A percentile compares a stretch with the other conserved stretches of the same genome.
Conservation (phyloP, 78 protist species). For the Chrysochromulina parva region DNA sequence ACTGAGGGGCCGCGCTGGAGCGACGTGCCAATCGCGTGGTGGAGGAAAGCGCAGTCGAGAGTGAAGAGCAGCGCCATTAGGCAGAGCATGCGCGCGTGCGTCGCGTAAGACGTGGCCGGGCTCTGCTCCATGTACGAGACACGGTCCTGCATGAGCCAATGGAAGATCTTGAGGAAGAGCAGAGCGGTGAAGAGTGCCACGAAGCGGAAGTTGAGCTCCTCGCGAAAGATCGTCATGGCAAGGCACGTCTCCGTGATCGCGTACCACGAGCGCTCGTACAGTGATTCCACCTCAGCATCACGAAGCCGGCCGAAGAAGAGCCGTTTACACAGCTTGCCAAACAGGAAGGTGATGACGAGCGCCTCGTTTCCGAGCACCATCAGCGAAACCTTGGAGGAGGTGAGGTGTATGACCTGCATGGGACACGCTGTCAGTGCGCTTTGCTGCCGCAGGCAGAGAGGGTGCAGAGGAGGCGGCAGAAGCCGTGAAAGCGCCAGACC, state of each 20-base stretch:
- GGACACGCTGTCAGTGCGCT: too few relatives aligned
- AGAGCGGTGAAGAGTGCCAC: slow-evolving; percentile 62
- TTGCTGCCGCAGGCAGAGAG: too few relatives aligned
- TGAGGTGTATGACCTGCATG: slow-evolving; percentile 22
- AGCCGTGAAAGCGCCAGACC: too few relatives aligned
- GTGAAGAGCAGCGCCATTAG: slow-evolving; percentile 34
- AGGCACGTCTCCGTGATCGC: slow-evolving; percentile 87
- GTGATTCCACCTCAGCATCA: slow-evolving; percentile 60
- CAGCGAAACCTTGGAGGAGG: slow-evolving; percentile 48
- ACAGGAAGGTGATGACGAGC: slow-evolving; percentile 20
- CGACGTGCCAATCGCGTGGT: slow-evolving; percentile 30
- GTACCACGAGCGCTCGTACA: slow-evolving; percentile 23
- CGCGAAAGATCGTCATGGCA: slow-evolving; percentile 87
- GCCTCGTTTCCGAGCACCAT: slow-evolving; percentile 51
- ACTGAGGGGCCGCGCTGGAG: slow-evolving; percentile 61
- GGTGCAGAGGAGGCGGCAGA: too few relatives aligned
- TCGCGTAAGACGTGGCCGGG: slow-evolving; percentile 43
- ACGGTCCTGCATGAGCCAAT: slow-evolving; percentile 71
- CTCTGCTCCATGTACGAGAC: slow-evolving; percentile 59
- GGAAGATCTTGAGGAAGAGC: slow-evolving; percentile 77
- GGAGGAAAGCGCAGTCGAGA: slow-evolving; percentile 49
- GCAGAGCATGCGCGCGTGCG: slow-evolving; percentile 56
- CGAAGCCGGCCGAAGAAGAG: slow-evolving; percentile 62
- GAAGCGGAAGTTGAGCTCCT: slow-evolving; percentile 75
- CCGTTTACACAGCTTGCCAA: slow-evolving; percentile 41